phyloP scores from a whole-genome alignment of 78 protist genomes.

The Pigoraptor vietnamica region DNA sequence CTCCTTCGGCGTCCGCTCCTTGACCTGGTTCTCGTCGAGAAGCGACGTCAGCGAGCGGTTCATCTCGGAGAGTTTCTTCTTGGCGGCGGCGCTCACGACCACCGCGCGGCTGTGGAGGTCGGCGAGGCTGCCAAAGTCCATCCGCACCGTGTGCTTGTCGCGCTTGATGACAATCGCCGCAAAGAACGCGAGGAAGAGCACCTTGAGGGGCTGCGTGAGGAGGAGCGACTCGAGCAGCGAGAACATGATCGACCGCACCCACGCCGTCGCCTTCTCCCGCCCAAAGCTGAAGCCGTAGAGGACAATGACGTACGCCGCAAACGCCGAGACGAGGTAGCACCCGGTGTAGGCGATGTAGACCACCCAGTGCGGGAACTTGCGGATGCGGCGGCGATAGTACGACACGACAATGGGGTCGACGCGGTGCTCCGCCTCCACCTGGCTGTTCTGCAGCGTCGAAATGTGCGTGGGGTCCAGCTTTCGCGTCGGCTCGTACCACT shows the following conservation, averaged over 20 bases:
- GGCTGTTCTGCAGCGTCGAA: neutral
- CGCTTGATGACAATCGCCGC: neutral
- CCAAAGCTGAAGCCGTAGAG: constrained; percentile 3
- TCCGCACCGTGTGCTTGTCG: neutral
- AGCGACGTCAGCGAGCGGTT: neutral
- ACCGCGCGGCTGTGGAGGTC: neutral
- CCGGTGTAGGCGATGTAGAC: neutral
- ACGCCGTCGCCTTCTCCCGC: neutral
- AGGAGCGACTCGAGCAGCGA: neutral
- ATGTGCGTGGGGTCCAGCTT: neutral
- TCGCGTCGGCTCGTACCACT: neutral
- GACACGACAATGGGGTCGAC: neutral
- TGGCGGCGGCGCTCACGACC: neutral
- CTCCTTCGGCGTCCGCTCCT: neutral
- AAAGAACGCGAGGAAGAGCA: neutral
- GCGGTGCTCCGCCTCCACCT: neutral
- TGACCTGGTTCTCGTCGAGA: neutral
- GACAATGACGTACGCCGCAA: neutral
- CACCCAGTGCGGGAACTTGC: neutral
- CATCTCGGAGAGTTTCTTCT: neutral
- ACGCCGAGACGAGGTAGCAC: neutral
- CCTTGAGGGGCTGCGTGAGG: constrained; percentile 1
- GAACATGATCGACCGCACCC: neutral
- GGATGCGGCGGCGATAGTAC: neutral
- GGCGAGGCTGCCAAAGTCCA: neutral